Percentiles rank a stretch among this genome's conserved stretches.
phyloP scores from a whole-genome alignment of 306 rosid genomes.

The Astragalus glycyphyllos region DNA sequence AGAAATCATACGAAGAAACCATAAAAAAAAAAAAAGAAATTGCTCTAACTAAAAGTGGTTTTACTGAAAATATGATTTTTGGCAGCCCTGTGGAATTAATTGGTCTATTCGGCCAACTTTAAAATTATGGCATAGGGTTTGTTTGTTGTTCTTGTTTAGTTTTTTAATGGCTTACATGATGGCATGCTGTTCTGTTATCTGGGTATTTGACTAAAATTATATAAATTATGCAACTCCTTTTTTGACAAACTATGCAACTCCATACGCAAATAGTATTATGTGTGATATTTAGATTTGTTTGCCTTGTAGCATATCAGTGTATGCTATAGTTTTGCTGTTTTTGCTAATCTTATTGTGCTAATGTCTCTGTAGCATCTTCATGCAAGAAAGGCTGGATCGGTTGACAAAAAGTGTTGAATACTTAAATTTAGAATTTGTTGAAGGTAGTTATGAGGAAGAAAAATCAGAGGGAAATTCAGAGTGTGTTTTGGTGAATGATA shows the following conservation, averaged over 20 bases:
- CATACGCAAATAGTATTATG: not conserved
- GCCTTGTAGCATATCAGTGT: constrained; percentile 23
- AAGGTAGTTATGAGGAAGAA: constrained; percentile 56
- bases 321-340: constrained; percentile 23
- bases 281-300: constrained; percentile 17
- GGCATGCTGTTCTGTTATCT: constrained; percentile 30
- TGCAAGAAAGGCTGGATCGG: constrained; percentile 92
- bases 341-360: constrained; percentile 46
- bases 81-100: constrained; percentile 22
- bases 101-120: constrained; percentile 11
- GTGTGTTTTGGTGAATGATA: constrained; percentile 46
- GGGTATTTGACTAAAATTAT: constrained; percentile 20
- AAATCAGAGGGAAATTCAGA: constrained; percentile 54
- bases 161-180: constrained; percentile 32
- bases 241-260: constrained; percentile 15
- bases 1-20: not conserved
- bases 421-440: constrained; percentile 63
- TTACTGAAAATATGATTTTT: constrained; percentile 13
- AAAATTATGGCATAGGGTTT: constrained; percentile 1
- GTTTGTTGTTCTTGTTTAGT: constrained; percentile 25
- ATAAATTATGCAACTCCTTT: constrained; percentile 19
- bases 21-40: not conserved
- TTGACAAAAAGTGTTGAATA: constrained; percentile 69
- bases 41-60: constrained; percentile 2
- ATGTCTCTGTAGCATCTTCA: constrained; percentile 81